Evolutionary conservation across 768 basidiomycete genomes (phyloP), one percentile per base, ranked within the genome.

Genomic region (Tubosaeta sp.): DNA sequence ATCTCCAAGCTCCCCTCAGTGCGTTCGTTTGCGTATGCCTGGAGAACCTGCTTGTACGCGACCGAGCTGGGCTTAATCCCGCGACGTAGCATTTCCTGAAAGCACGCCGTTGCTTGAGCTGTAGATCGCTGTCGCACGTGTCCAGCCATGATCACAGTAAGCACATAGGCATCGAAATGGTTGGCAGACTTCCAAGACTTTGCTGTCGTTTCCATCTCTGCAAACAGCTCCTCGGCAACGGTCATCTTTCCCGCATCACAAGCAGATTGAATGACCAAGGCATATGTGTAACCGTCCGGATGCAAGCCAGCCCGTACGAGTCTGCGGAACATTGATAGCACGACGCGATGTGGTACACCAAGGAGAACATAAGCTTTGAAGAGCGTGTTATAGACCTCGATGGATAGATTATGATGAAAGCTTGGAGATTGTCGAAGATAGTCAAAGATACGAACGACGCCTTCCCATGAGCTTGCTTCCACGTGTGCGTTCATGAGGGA

Each of bases 401-500:
- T 76, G 36, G 78, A 72, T 34, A 83, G 70, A 45, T 71, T 65
- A 38, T 73, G 65, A 36, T 71, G 63, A 48, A 71, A 67, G 48
- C 57, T 44, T 11, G 63, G 60, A 25, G 72, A 63, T 31, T 70
- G 58, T 32, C 69, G 66, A 40, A 90, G 70, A 56, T 79, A 82
- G 56, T 86, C 80, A 61, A 87, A 95, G 12, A 82, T 71, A 21
- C 79, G 76, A 51, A 91, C 75, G 18, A 86, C 90, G 22, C 83
- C 83, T 40, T 71, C 66, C 90, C 91, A 96, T 11, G 84, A 82
- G 2, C 87, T 89, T 2, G 83, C 77, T 60, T 89, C 83, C 44
- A 90, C 86, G 61, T 94, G 82, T 0, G 87, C 91, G 59, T 89
- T 82, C 83, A 97, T 83, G 44, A 95, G 66, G 6, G 86, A 70